A percentile compares a stretch with the other conserved stretches of the same genome.
Conservation (phyloP, 2,329 filamentous ascomycete genomes). For the Ceratocystis ficicola region DNA sequence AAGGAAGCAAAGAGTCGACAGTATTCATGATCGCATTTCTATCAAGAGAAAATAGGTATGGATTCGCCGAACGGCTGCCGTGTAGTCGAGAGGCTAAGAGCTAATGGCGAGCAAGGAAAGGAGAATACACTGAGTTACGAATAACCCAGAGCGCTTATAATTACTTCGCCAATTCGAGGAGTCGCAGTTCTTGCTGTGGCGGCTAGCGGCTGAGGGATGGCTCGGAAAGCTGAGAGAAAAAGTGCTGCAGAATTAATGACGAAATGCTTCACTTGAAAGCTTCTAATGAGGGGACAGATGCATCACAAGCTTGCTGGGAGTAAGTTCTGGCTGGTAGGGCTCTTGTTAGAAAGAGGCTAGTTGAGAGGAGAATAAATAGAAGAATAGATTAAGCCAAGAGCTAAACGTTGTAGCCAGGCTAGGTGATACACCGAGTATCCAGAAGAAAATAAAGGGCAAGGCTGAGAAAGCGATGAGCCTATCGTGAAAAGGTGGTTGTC, state of each 20-base stretch:
- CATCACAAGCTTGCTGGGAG: slow-evolving; percentile 1
- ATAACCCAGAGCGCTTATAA: background rate
- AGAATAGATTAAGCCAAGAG: too few species aligned
- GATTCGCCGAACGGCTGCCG: background rate
- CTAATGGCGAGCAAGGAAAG: background rate
- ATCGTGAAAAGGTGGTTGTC: background rate
- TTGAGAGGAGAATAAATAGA: too few species aligned
- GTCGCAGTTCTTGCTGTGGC: background rate
- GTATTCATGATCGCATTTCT: slow-evolving; percentile 54
- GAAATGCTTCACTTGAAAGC: background rate
- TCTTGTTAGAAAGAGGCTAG: background rate
- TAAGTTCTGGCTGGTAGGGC: background rate
- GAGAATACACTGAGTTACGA: too few species aligned
- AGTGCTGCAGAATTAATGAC: background rate
- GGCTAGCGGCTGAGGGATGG: background rate
- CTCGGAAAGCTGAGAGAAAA: background rate
- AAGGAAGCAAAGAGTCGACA: slow-evolving; percentile 76
- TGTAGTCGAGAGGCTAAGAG: background rate
- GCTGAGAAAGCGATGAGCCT: background rate
- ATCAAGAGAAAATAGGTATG: background rate
- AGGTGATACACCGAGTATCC: background rate
- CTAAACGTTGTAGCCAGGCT: background rate
- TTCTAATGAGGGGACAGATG: slow-evolving; percentile 3
- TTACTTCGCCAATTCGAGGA: background rate
- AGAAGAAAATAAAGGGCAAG: background rate